phyloP scores from a whole-genome alignment of 768 basidiomycete genomes.

The Terana coerulea region DNA sequence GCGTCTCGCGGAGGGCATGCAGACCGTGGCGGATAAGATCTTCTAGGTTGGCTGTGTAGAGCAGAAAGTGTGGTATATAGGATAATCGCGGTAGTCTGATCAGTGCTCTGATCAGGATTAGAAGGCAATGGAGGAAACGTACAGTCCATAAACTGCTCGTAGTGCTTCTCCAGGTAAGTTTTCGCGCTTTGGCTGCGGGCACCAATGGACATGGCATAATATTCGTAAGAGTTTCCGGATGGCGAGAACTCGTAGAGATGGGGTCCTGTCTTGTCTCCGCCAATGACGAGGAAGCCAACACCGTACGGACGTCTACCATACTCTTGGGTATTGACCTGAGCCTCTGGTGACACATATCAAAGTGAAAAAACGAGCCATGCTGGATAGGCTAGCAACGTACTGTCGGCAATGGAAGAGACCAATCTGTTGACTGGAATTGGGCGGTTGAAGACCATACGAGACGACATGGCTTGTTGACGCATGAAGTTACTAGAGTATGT shows the following conservation, averaged over 20 bases:
- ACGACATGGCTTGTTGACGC: slow-evolving; percentile 97
- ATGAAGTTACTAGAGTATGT: slow-evolving; percentile 83
- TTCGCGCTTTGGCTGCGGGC: slow-evolving; percentile 98
- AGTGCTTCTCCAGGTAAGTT: slow-evolving; percentile 96
- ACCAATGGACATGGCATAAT: slow-evolving; percentile 97
- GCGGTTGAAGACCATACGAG: slow-evolving; percentile 92
- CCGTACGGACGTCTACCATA: slow-evolving; percentile 97
- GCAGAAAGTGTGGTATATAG: background rate
- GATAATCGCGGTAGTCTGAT: background rate
- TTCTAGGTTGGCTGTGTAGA: slow-evolving; percentile 70
- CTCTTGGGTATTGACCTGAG: slow-evolving; percentile 97
- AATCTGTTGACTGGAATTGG: slow-evolving; percentile 93
- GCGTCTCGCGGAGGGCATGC: slow-evolving; percentile 91
- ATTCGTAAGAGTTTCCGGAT: slow-evolving; percentile 95
- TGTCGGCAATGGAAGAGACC: slow-evolving; percentile 91
- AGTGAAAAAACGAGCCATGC: background rate
- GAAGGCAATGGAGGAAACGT: slow-evolving; percentile 31
- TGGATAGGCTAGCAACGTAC: slow-evolving; percentile 56
- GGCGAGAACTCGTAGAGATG: slow-evolving; percentile 99
- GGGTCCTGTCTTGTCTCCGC: slow-evolving; percentile 93
- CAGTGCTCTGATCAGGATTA: background rate
- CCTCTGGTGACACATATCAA: slow-evolving; percentile 53
- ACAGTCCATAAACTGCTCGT: slow-evolving; percentile 84
- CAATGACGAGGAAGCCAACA: slow-evolving; percentile 97
- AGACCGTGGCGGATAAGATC: slow-evolving; percentile 91